Percentiles rank a stretch among this genome's conserved stretches.
Conservation (phyloP, 306 rosid species). For the Corylus heterophylla region DNA sequence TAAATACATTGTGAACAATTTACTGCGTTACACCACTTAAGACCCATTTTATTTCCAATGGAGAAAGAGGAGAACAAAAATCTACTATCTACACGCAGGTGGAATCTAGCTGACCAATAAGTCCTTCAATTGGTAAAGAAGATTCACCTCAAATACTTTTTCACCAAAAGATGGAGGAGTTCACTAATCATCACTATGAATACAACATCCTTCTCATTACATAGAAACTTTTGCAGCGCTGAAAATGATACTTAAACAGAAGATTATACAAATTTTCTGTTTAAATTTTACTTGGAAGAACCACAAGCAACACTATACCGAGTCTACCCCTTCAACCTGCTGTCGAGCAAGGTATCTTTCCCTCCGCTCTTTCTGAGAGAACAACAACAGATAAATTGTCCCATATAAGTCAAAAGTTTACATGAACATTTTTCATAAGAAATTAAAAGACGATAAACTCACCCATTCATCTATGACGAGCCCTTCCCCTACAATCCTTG, state of each 20-base stretch:
- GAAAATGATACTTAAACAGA: neutral
- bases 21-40: constrained; percentile 13
- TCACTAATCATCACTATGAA: constrained; percentile 25
- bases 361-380: constrained; percentile 88
- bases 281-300: constrained; percentile 19
- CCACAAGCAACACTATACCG: constrained; percentile 47
- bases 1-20: too few relatives aligned
- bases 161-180: constrained; percentile 25
- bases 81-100: constrained; percentile 46
- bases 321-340: constrained; percentile 80
- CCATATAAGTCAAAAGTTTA: neutral
- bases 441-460: constrained; percentile 22
- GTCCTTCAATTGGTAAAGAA: constrained; percentile 24
- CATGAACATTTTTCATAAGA: neutral
- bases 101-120: constrained; percentile 22
- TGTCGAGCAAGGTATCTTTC: constrained; percentile 93
- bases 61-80: constrained; percentile 25
- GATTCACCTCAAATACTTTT: constrained; percentile 30
- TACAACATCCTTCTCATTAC: constrained; percentile 25
- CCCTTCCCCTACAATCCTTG: constrained; percentile 81
- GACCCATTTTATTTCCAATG: constrained; percentile 25
- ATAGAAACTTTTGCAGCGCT: neutral
- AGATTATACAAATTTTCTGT: neutral
- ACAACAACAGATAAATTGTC: constrained; percentile 6
- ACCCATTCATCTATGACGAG: constrained; percentile 99